Evolutionary conservation across 176 grass and related monocot genomes (phyloP).

Genomic region (Triticum turgidum): DNA sequence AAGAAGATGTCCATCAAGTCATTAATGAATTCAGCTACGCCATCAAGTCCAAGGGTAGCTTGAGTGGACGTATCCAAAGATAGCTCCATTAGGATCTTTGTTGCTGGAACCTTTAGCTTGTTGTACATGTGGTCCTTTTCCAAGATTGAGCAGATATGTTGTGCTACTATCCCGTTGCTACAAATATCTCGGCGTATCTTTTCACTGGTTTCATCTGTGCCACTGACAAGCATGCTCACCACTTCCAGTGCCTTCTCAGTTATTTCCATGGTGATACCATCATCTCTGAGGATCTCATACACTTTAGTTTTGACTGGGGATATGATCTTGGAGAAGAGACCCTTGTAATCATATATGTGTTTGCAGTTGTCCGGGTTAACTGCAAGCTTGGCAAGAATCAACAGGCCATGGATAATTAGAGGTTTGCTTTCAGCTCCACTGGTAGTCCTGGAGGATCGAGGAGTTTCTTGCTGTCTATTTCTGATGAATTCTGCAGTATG

Average conservation of each 20-base stretch:
- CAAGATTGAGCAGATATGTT: not conserved
- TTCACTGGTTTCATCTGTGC: not conserved
- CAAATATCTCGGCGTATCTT: not conserved
- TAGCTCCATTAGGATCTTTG: not conserved
- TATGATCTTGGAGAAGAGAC: slow-evolving; percentile 9
- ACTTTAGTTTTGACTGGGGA: not conserved
- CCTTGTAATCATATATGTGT: not conserved
- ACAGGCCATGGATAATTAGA: slow-evolving; percentile 16
- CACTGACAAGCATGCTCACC: slow-evolving; percentile 3
- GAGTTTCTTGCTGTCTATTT: too few relatives aligned
- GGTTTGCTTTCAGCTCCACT: not conserved
- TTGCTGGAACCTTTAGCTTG: slow-evolving; percentile 16
- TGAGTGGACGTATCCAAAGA: not conserved
- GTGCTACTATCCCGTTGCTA: not conserved
- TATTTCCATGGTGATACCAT: slow-evolving; percentile 10
- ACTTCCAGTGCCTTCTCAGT: not conserved
- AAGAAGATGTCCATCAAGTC: not conserved
- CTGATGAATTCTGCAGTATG: too few relatives aligned
- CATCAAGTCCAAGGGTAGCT: not conserved
- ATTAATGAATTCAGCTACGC: not conserved
- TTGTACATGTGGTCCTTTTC: not conserved
- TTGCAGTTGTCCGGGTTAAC: not conserved
- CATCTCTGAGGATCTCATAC: not conserved
- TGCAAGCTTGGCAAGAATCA: slow-evolving; percentile 11
- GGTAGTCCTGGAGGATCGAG: not conserved